Evolutionary conservation across 305 asterid species (phyloP), one percentile per base, ranked within the genome.

Genomic region (Lippia alba): DNA sequence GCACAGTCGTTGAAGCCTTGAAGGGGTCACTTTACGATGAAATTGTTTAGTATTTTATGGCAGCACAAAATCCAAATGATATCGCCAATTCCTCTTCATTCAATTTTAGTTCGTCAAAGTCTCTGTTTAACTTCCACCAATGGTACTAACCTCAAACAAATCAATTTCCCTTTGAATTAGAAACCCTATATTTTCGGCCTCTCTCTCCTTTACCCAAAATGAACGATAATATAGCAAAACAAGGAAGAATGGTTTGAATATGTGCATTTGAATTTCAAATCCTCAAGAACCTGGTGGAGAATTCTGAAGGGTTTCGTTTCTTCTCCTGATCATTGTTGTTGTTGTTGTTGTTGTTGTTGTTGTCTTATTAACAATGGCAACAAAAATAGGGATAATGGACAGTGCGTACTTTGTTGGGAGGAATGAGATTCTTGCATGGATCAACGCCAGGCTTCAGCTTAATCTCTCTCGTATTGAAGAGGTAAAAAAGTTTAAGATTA

Each of bases 311-410:
- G n/a, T 48, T 56, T 44, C 49, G 67, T 50, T 64, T 55, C 16
- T 75, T 61, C 32, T 71, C 55, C 44, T 30, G 45, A 45, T 64
- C 61, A 54, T 72, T 34, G 4, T 41, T 65, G 8, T 66, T 69
- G 20, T 58, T 30, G 6, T 41, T 36, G 9, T 72, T 34, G 4
- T 41, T 65, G 8, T 66, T 69, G 20, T 58, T 30, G 6, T 41
- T 36, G 41, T 36, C 9, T 70, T 61, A 8, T 2, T 24, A 8
- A 68, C 66, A 81, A 79, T 82, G 93, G 96, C 96, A 39, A 67
- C 96, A 50, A 92, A 92, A 75, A 92, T 92, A 56, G 98, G 98
- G 78, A 90, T 92, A 41, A 92, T 92, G 98, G 98, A 92, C 64
- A 84, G 96, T 66, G 98, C 98, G 1, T 92, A 92, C 77, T 92